These are phyloP conservation scores for Vitis rotundifolia DNA, from an alignment of 164 flowering plant species.

Conservation along the genomic window DNA sequence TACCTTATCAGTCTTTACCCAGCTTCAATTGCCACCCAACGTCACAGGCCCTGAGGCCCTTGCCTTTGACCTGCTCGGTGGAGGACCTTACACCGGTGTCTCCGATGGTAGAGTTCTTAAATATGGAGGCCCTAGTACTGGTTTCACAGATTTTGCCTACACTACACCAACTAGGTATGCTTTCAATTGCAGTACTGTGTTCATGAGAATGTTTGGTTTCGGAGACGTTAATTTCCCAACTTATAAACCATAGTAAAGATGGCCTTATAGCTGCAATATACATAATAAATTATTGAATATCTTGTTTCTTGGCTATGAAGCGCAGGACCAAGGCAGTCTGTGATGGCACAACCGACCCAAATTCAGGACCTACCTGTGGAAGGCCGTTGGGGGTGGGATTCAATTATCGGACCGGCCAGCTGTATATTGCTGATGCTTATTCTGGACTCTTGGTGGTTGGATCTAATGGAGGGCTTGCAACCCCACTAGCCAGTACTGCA, in stretches of 20 bases:
- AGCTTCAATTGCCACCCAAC: neutral
- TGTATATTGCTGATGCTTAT: constrained; percentile 45
- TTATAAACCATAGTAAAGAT: neutral
- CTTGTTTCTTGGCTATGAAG: no score
- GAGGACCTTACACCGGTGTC: constrained; percentile 19
- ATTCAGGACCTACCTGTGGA: constrained; percentile 26
- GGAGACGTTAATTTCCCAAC: neutral
- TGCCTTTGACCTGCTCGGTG: neutral
- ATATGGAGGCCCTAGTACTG: constrained; percentile 10
- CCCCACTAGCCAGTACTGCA: constrained; percentile 12
- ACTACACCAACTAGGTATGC: constrained; percentile 19
- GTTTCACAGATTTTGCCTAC: constrained; percentile 21
- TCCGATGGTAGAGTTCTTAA: constrained; percentile 29
- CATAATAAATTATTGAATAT: neutral
- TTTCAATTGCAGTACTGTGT: neutral
- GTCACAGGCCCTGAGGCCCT: constrained; percentile 2
- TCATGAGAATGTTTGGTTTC: neutral
- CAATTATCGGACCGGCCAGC: constrained; percentile 26
- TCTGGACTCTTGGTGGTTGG: constrained; percentile 36
- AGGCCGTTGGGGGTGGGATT: constrained; percentile 39
- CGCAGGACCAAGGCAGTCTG: constrained; percentile 18
- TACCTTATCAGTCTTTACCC: neutral
- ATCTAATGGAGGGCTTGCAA: constrained; percentile 18
- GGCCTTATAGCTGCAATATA: no score
- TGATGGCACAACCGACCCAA: constrained; percentile 6